phyloP scores from a whole-genome alignment of 768 basidiomycete species.

The Phanerochaete carnosa region DNA sequence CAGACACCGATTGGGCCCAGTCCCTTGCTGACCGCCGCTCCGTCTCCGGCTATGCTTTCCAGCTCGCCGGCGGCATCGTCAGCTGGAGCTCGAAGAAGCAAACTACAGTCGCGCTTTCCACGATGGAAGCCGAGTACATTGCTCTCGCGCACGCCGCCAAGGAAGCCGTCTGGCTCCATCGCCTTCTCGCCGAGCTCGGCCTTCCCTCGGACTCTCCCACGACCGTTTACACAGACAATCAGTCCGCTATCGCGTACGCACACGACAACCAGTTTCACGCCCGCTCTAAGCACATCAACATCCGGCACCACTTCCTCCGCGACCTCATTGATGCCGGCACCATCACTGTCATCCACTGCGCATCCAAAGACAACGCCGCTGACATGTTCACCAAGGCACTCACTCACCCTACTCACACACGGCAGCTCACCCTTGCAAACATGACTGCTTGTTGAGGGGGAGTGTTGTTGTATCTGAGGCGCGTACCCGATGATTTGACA shows the following conservation, averaged over 20 bases:
- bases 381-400: constrained; percentile 35
- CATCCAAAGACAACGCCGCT: constrained; percentile 27
- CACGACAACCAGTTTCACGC: constrained; percentile 28
- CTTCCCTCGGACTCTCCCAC: constrained; percentile 17
- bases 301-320: constrained; percentile 32
- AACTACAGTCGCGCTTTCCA: constrained; percentile 35
- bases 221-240: constrained; percentile 33
- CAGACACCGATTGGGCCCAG: constrained; percentile 22
- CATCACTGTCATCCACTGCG: constrained; percentile 8
- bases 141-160: constrained; percentile 28
- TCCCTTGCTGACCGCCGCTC: constrained; percentile 26
- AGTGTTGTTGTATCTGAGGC: constrained; percentile 13
- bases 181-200: constrained; percentile 28
- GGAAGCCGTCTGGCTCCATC: constrained; percentile 31
- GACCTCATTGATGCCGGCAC: constrained; percentile 18
- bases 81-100: constrained; percentile 38
- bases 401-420: background rate
- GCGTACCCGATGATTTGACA: too few species aligned
- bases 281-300: constrained; percentile 36
- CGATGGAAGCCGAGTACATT: constrained; percentile 39
- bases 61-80: constrained; percentile 32
- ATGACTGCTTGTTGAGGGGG: constrained; percentile 12
- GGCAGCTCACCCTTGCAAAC: background rate
- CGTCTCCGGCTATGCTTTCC: constrained; percentile 35
- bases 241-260: constrained; percentile 29